phyloP scores from a whole-genome alignment of 805 yeast genomes.

The Candida ovalis region DNA sequence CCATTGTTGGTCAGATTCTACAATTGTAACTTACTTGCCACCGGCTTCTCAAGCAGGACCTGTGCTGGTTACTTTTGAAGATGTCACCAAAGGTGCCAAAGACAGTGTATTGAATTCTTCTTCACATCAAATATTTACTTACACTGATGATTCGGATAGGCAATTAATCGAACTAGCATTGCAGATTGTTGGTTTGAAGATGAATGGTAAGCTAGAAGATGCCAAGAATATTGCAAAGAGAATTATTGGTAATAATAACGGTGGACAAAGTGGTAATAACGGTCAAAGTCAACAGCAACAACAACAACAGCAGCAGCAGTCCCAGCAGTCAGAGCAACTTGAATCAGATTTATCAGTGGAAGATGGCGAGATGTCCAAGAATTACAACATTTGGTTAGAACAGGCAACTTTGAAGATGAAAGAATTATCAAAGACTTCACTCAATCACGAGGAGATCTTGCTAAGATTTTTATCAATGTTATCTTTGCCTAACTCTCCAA shows the following conservation, averaged over 20 bases:
- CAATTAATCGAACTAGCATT: conserved; percentile 92
- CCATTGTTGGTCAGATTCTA: conserved; percentile 94
- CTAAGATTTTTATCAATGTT: conserved; percentile 53
- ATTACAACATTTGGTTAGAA: conserved; percentile 45
- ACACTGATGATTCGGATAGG: conserved; percentile 91
- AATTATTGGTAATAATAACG: conserved; percentile 67
- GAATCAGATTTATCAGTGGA: background rate
- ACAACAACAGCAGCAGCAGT: conserved; percentile 10
- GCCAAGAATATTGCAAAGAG: conserved; percentile 91
- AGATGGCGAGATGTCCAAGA: conserved; percentile 6
- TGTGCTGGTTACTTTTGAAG: conserved; percentile 78
- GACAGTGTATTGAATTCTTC: conserved; percentile 15
- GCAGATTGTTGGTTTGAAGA: conserved; percentile 93
- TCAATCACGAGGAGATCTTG: conserved; percentile 47
- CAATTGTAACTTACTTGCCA: conserved; percentile 90
- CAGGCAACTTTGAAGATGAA: conserved; percentile 50
- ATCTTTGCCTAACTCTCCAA: conserved; percentile 62
- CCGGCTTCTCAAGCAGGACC: conserved; percentile 90
- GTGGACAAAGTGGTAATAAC: conserved; percentile 10
- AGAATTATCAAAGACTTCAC: conserved; percentile 40
- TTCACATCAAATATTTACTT: conserved; percentile 70
- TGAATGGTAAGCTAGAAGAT: conserved; percentile 94
- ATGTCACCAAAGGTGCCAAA: conserved; percentile 13
- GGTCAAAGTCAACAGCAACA: conserved; percentile 15
- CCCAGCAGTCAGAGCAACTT: conserved; percentile 14